Percentiles rank a stretch among this genome's conserved stretches.
phyloP scores from a whole-genome alignment of 2,329 filamentous ascomycete species.

The Aquanectria penicillioides region DNA sequence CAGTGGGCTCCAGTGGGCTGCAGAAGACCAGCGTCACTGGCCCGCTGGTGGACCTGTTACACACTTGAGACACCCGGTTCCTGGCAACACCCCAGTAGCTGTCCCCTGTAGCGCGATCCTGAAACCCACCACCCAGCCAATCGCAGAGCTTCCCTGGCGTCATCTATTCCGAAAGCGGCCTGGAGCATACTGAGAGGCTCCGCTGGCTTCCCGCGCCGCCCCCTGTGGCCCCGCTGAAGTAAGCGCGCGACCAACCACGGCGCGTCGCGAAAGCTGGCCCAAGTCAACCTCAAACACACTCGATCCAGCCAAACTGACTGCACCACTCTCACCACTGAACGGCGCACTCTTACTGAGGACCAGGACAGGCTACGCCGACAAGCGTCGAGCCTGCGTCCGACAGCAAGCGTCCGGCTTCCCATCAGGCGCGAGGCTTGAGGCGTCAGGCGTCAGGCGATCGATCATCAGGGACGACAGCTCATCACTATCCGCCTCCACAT shows the following conservation, averaged over 20 bases:
- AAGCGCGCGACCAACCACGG: slow-evolving; percentile 37
- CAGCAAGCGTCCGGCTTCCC: background rate
- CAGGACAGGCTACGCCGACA: slow-evolving; percentile 19
- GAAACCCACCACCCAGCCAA: slow-evolving; percentile 30
- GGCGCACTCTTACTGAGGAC: slow-evolving; percentile 25
- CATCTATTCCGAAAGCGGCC: slow-evolving; percentile 39
- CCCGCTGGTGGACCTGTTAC: slow-evolving; percentile 48
- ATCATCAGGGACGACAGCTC: slow-evolving; percentile 20
- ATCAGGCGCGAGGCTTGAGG: slow-evolving; percentile 3
- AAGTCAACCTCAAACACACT: slow-evolving; percentile 42
- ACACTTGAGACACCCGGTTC: slow-evolving; percentile 53
- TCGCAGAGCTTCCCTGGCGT: slow-evolving; percentile 5
- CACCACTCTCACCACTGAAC: slow-evolving; percentile 15
- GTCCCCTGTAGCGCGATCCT: slow-evolving; percentile 25
- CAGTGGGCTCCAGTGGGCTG: slow-evolving; percentile 2
- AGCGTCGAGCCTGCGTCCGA: too few relatives aligned
- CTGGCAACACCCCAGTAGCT: slow-evolving; percentile 22
- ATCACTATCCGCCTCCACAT: background rate
- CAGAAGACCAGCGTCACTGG: slow-evolving; percentile 25
- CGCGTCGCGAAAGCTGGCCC: slow-evolving; percentile 25
- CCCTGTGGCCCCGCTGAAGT: slow-evolving; percentile 24
- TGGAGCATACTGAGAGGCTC: slow-evolving; percentile 28
- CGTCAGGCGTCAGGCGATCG: slow-evolving; percentile 10
- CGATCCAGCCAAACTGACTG: slow-evolving; percentile 22
- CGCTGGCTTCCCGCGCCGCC: slow-evolving; percentile 35